Percentiles rank a stretch among this genome's conserved stretches.
Evolutionary conservation across 768 basidiomycete species (phyloP).

Genomic region (Boletus patriciae): DNA sequence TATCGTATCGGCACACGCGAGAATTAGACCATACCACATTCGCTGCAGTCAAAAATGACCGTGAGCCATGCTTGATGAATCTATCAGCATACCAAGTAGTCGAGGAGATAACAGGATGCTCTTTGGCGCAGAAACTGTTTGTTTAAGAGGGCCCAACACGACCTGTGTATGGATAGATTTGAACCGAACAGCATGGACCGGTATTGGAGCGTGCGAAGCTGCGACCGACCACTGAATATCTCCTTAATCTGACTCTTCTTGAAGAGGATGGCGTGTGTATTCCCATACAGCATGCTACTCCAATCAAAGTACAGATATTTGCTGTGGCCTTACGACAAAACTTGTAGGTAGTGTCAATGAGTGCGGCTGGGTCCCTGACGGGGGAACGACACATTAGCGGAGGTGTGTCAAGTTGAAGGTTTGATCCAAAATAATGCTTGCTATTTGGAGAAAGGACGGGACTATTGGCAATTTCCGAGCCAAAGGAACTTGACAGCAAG

Average conservation of each 20-base stretch:
- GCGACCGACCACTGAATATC: not conserved
- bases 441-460: too few species aligned
- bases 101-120: not conserved
- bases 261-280: not conserved
- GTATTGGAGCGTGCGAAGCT: not conserved
- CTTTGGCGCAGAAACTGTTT: not conserved
- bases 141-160: not conserved
- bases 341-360: too few species aligned
- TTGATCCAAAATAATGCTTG: too few species aligned
- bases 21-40: not conserved
- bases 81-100: not conserved
- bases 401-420: too few species aligned
- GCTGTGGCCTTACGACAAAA: not conserved
- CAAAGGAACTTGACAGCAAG: too few species aligned
- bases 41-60: too few species aligned
- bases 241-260: too few species aligned
- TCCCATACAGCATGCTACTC: slow-evolving; percentile 1
- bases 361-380: too few species aligned
- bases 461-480: too few species aligned
- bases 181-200: not conserved
- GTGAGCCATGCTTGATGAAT: not conserved
- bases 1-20: too few species aligned
- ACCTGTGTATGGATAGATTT: too few species aligned
- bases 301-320: not conserved
- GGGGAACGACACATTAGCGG: too few species aligned